A percentile compares a stretch with the other conserved stretches of the same genome.
These are phyloP conservation scores for Penicillium subrubescens DNA, from an alignment of 495 filamentous ascomycete genomes.

Conservation along the genomic window DNA sequence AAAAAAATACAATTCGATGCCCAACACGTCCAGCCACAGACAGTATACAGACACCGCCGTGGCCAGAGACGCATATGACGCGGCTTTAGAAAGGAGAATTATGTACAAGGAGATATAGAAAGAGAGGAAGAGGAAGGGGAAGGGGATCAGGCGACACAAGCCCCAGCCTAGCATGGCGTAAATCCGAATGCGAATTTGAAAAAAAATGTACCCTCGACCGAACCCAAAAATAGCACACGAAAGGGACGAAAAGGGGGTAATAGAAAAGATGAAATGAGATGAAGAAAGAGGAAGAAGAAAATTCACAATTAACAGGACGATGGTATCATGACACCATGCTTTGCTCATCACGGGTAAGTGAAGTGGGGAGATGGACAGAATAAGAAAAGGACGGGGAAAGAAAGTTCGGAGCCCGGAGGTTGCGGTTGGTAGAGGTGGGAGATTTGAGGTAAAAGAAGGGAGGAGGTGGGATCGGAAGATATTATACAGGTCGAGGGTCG, in stretches of 20 bases:
- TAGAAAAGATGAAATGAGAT: neutral
- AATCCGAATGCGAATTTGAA: conserved; percentile 4
- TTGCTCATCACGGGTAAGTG: conserved; percentile 29
- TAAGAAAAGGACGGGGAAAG: conserved; percentile 13
- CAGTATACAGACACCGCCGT: conserved; percentile 9
- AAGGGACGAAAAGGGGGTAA: conserved; percentile 7
- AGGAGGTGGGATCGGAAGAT: conserved; percentile 17
- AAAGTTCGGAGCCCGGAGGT: neutral
- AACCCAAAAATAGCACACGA: conserved; percentile 17
- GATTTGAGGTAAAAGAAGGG: neutral
- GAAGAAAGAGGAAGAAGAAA: conserved; percentile 13
- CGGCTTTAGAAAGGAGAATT: conserved; percentile 18
- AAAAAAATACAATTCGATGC: neutral
- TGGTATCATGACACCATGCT: conserved; percentile 38
- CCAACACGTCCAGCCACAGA: neutral
- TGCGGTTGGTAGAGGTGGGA: neutral
- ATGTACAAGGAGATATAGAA: conserved; percentile 32
- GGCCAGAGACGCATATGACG: conserved; percentile 10
- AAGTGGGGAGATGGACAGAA: conserved; percentile 22
- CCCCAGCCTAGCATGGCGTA: neutral
- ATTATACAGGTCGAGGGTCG: conserved; percentile 28
- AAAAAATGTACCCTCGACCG: conserved; percentile 26
- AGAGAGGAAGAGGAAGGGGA: too few relatives aligned
- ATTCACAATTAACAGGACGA: conserved; percentile 14
- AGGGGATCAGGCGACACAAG: conserved; percentile 3